Evolutionary conservation across 371 early-diverging fungal genomes (phyloP).

Genomic region (Mucor lusitanicus): DNA sequence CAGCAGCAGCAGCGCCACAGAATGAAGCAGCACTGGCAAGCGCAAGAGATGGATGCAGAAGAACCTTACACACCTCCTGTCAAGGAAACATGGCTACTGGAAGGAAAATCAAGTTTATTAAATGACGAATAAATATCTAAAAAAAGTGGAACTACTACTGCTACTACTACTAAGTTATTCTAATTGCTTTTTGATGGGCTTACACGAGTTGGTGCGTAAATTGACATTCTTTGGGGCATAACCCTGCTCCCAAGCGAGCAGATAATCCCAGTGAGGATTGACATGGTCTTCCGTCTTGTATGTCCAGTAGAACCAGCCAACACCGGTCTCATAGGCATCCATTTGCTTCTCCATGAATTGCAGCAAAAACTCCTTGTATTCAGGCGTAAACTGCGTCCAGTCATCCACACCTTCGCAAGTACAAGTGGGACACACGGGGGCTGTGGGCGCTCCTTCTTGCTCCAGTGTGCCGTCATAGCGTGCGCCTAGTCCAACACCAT

Average conservation of each 20-base stretch:
- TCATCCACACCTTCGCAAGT: conserved; percentile 52
- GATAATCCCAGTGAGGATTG: conserved; percentile 75
- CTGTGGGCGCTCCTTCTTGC: background rate
- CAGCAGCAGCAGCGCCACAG: conserved; percentile 12
- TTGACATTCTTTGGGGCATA: conserved; percentile 49
- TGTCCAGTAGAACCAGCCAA: conserved; percentile 85
- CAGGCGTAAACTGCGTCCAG: conserved; percentile 38
- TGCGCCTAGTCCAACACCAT: conserved; percentile 68
- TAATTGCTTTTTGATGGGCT: background rate
- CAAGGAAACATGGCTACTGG: background rate
- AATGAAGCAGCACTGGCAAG: background rate
- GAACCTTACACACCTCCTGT: background rate
- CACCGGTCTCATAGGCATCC: conserved; percentile 46
- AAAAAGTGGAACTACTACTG: background rate
- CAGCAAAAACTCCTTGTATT: conserved; percentile 39
- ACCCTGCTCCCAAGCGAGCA: conserved; percentile 54
- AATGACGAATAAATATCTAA: background rate
- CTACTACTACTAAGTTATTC: no score
- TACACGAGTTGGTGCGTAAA: conserved; percentile 15
- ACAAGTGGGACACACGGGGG: conserved; percentile 39
- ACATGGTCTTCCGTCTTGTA: conserved; percentile 70
- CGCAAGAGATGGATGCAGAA: background rate
- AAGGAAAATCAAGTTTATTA: background rate
- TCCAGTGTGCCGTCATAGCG: conserved; percentile 66
- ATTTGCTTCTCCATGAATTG: conserved; percentile 47